Evolutionary conservation across 2,329 filamentous ascomycete genomes (phyloP), one percentile per base, ranked within the genome.

Genomic region (Sclerotinia sclerotiorum): DNA sequence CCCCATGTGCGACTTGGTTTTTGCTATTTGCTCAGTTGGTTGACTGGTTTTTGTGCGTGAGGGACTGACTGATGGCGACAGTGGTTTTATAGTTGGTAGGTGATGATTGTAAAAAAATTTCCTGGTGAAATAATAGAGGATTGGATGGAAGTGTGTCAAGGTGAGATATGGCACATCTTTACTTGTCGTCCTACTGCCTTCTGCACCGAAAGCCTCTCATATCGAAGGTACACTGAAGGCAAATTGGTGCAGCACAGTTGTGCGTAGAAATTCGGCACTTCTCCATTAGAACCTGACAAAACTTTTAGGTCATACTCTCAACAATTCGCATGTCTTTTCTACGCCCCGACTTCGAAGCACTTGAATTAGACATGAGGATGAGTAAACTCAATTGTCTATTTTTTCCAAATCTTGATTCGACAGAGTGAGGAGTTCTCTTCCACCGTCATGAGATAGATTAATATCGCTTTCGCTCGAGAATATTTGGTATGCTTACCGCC

Each of bases 311-410:
- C 8, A 6, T 15, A 8, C 24, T 39, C 21, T 35, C 60, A 3
- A 63, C 17, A 52, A 17, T 39, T 63, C 13, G 17, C 15, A 19
- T 21, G 19, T 19, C 89, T 1, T 95, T 90, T 77, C 79, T 91
- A 71, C 85, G 90, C 0, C 86, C 88, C 0, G 85, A 86, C 69
- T 87, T 74, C 72, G 72, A 78, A 5, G 72, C 84, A 4, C 82
- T 80, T 2, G 85, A 88, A 72, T 77, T 84, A 17, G 80, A 46
- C 15, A 19, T 46, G 13, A 46, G 8, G 19, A 17, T 46, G 44
- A 13, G 6, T 46, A 46, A 82, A 69, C 75, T 80, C 0, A 76
- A 75, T 29, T 70, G n/a, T 15, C 39, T 46, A 13, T 7, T 29
- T 46, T 46, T 46, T 35, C 32, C 32, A 35, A 35, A 35, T 35